phyloP scores from a whole-genome alignment of 306 rosid genomes.

The Rosa chinensis region DNA sequence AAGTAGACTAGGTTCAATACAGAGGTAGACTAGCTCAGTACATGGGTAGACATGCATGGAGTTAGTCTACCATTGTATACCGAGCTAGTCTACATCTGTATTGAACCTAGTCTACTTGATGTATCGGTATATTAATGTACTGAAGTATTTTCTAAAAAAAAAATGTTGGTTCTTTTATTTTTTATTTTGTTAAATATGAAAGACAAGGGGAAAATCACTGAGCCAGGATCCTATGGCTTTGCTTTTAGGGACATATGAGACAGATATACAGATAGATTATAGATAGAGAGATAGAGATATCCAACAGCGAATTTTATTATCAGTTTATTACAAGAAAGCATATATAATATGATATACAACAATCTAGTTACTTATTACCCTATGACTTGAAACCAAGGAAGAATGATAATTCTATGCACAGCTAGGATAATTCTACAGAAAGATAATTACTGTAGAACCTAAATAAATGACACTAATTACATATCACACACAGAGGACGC shows the following conservation, averaged over 20 bases:
- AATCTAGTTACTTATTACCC: neutral
- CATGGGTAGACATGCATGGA: too few relatives aligned
- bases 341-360: neutral
- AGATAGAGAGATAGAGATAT: neutral
- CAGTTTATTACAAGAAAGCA: neutral
- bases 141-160: too few relatives aligned
- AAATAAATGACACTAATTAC: neutral
- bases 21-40: too few relatives aligned
- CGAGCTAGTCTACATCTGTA: too few relatives aligned
- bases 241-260: neutral
- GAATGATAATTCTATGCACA: neutral
- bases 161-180: too few relatives aligned
- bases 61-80: too few relatives aligned
- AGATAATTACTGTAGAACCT: neutral
- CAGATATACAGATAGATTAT: neutral
- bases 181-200: too few relatives aligned
- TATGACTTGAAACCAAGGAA: neutral
- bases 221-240: too few relatives aligned
- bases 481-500: neutral
- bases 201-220: too few relatives aligned
- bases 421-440: neutral
- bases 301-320: neutral
- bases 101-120: too few relatives aligned
- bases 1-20: too few relatives aligned
- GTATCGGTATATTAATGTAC: too few relatives aligned